phyloP scores from a whole-genome alignment of 2,329 filamentous ascomycete species.

The Gaeumannomyces sp. region DNA sequence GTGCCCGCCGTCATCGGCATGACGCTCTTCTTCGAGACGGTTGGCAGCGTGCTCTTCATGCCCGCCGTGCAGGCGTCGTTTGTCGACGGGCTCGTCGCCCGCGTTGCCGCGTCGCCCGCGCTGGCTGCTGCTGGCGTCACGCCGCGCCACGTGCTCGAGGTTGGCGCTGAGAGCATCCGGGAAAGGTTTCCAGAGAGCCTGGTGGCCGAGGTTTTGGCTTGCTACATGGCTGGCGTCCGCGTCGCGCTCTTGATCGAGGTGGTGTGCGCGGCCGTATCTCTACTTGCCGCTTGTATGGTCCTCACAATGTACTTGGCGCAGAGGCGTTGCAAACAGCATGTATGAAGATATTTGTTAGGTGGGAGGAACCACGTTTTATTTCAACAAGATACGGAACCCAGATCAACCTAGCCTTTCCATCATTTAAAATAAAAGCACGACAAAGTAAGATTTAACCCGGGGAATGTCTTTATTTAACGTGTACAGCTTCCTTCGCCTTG shows the following conservation, averaged over 20 bases:
- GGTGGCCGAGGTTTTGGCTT: neutral
- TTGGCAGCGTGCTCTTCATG: conserved; percentile 6
- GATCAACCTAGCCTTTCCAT: too few species aligned
- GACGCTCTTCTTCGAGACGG: conserved; percentile 8
- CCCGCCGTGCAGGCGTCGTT: conserved; percentile 5
- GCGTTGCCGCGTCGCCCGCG: neutral
- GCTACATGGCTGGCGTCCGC: conserved; percentile 6
- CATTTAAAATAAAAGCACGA: too few species aligned
- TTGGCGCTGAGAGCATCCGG: conserved; percentile 1
- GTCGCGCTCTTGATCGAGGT: conserved; percentile 3
- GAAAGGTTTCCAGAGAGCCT: neutral
- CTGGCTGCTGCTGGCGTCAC: neutral
- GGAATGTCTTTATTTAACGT: too few species aligned
- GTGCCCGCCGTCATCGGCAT: conserved; percentile 5
- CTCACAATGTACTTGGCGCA: neutral
- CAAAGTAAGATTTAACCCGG: too few species aligned
- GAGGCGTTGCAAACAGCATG: neutral
- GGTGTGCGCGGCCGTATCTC: neutral
- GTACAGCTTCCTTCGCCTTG: too few species aligned
- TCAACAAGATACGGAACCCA: too few species aligned
- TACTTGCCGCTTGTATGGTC: conserved; percentile 3
- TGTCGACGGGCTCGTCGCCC: conserved; percentile 1
- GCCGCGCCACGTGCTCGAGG: conserved; percentile 2
- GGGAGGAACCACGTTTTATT: too few species aligned
- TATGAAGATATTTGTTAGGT: too few species aligned